Conservation (phyloP, 1,284 basidiomycete species). For the Schizophyllum amplum region DNA sequence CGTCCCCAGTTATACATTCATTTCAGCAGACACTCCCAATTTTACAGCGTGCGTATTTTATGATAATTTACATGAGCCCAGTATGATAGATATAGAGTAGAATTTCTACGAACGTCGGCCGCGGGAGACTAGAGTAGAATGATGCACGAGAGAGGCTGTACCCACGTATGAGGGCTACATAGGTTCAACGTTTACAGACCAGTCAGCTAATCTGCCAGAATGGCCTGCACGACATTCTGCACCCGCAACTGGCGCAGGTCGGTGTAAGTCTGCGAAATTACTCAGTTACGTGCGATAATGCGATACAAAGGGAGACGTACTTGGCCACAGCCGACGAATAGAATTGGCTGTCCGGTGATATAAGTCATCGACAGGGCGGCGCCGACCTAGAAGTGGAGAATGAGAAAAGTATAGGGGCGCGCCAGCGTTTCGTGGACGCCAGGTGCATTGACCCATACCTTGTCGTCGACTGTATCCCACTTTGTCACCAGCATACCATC, state of each 20-base stretch:
- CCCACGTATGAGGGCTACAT: no score
- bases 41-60: no score
- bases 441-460: slow-evolving; percentile 39
- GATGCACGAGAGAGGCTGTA: no score
- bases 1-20: no score
- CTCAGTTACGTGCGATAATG: slow-evolving; percentile 6
- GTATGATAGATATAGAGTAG: neutral
- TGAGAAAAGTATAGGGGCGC: no score
- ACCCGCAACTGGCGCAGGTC: slow-evolving; percentile 86
- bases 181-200: no score
- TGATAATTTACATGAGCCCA: no score
- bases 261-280: slow-evolving; percentile 71
- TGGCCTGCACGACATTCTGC: slow-evolving; percentile 87
- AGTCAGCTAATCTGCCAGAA: slow-evolving; percentile 57
- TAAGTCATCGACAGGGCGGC: slow-evolving; percentile 97
- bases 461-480: slow-evolving; percentile 95
- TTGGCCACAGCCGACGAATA: slow-evolving; percentile 95
- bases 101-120: neutral
- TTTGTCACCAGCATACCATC: slow-evolving; percentile 97
- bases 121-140: no score
- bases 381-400: no score
- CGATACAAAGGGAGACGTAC: slow-evolving; percentile 31
- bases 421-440: neutral
- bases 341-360: slow-evolving; percentile 92
- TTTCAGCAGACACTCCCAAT: no score